Base-by-base conservation (phyloP, 805 yeast species). In the Vanderwaltozyma polyspora region DNA sequence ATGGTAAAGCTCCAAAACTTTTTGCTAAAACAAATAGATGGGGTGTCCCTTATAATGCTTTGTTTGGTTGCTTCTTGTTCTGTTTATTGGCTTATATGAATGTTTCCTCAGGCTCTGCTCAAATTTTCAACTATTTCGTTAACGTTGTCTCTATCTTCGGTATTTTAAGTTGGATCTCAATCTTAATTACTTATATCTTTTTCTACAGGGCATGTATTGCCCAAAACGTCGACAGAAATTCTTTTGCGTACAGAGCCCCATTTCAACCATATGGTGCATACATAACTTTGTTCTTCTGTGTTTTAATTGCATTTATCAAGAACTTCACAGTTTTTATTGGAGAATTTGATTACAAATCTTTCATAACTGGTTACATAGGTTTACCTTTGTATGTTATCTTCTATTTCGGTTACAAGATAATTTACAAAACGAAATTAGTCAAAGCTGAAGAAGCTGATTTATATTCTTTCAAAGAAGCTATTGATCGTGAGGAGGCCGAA, bases 331-430 rank as follows among this genome's bases (percentile, higher is more conserved):
- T 74, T 3, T 81, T 81, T 63, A 62, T 81, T 44, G 74, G 74
- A 33, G 67, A 71, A 37, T 76, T 80, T 53, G 69, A 71, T 42
- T 76, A 75, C 60, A 72, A 74, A 56, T 64, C 65, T 14, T 82
- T 82, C 51, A 77, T 81, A 49, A 79, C 89, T 23, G 86, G 87
- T 29, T 80, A 81, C 59, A 76, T 81, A 48, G 81, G 82, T 21
- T 67, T 80, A 31, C 59, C 59, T 5, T 75, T 79, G 9, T 80
- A 67, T 46, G 26, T 76, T 24, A 60, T 72, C 31, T 62, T 70
- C 38, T 68, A 62, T 43, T 46, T 68, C 41, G 84, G 82, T 5
- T 76, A 73, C 64, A 79, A 79, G 60, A n/a, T 76, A 25, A 43
- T 60, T 42, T 59, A 57, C 52, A 74, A 67, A 53, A 65, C 80